A percentile compares a stretch with the other conserved stretches of the same genome.
Conservation (phyloP, 257 asterid species). For the Pogostemon cablin region DNA sequence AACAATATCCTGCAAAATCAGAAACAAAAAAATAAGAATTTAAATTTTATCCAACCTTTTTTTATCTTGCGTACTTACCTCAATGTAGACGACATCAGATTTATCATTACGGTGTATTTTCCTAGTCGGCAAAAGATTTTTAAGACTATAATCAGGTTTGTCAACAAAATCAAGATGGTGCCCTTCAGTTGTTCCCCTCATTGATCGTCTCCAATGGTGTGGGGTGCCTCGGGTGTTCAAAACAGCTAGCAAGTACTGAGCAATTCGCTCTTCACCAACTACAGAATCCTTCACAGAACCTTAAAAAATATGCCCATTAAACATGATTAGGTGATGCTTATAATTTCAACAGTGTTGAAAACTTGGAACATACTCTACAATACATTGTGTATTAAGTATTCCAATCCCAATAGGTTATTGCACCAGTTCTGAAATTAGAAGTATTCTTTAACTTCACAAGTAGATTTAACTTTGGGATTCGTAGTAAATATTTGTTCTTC, state of each 20-base stretch:
- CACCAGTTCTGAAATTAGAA: background rate
- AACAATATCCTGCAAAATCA: conserved; percentile 62
- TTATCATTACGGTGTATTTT: conserved; percentile 47
- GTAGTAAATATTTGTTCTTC: background rate
- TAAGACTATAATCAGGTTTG: conserved; percentile 58
- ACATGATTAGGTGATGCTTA: background rate
- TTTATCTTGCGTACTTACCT: conserved; percentile 45
- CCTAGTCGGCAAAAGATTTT: conserved; percentile 59
- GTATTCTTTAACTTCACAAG: background rate
- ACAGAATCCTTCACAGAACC: conserved; percentile 95
- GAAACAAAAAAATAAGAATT: background rate
- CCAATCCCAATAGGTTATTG: background rate
- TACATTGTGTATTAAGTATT: background rate
- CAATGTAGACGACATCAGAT: conserved; percentile 63
- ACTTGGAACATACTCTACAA: conserved; percentile 1
- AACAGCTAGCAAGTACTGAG: conserved; percentile 84
- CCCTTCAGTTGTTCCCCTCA: conserved; percentile 41
- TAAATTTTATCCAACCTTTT: background rate
- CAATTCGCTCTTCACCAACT: conserved; percentile 92
- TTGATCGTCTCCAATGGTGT: conserved; percentile 69
- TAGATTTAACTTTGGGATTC: background rate
- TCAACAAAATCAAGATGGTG: conserved; percentile 35
- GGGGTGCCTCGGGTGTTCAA: conserved; percentile 85
- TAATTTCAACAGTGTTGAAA: background rate
- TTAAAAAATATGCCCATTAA: conserved; percentile 35